A percentile compares a stretch with the other conserved stretches of the same genome.
These are phyloP conservation scores for Globisporangium canariense DNA, from an alignment of 352 stramenopile genomes.

Conservation along the genomic window DNA sequence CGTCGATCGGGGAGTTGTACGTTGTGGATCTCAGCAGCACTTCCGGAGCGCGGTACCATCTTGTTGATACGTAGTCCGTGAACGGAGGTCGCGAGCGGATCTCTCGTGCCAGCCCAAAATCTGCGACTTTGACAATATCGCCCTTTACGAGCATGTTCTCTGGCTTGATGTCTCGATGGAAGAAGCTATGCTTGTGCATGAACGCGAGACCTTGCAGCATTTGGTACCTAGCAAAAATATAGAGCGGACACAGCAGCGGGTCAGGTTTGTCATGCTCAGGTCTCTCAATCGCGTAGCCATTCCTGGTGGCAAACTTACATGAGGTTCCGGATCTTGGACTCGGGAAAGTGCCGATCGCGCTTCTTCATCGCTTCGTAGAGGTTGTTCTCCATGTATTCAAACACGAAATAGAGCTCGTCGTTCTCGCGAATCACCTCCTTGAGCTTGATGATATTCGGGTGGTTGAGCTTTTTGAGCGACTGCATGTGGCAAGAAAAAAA, in stretches of 20 bases:
- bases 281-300: neutral
- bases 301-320: slow-evolving; percentile 54
- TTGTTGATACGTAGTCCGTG: slow-evolving; percentile 98
- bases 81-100: slow-evolving; percentile 91
- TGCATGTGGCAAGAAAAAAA: slow-evolving; percentile 20
- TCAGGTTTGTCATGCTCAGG: neutral
- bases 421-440: slow-evolving; percentile 98
- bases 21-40: slow-evolving; percentile 92
- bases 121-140: slow-evolving; percentile 95
- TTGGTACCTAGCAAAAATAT: slow-evolving; percentile 68
- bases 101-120: slow-evolving; percentile 97
- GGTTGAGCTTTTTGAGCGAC: slow-evolving; percentile 93
- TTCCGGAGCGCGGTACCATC: slow-evolving; percentile 98
- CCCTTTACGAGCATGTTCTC: slow-evolving; percentile 97
- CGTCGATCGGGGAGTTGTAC: slow-evolving; percentile 98
- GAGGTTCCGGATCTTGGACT: slow-evolving; percentile 95
- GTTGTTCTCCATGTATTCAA: slow-evolving; percentile 99
- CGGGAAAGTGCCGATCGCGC: slow-evolving; percentile 83
- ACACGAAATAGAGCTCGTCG: slow-evolving; percentile 97
- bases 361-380: slow-evolving; percentile 98
- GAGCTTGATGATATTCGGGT: slow-evolving; percentile 98
- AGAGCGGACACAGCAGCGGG: neutral
- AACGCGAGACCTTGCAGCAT: slow-evolving; percentile 96
- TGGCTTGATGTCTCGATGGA: slow-evolving; percentile 98
- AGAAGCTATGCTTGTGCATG: slow-evolving; percentile 98